A percentile compares a stretch with the other conserved stretches of the same genome.
Evolutionary conservation across 768 basidiomycete genomes (phyloP).

Genomic region (Leccinum rimulosum): DNA sequence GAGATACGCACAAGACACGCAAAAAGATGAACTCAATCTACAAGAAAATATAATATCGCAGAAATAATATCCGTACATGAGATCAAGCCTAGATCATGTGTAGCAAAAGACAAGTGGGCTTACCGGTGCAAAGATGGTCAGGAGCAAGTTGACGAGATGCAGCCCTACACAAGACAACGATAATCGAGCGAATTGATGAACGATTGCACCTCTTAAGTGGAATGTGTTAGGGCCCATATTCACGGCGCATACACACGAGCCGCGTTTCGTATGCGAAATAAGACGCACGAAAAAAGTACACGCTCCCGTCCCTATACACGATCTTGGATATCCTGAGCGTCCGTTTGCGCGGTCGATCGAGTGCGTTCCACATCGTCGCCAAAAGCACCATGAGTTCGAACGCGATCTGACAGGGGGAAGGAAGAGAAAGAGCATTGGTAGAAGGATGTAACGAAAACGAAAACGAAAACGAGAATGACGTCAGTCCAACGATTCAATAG

Average conservation of each 20-base stretch:
- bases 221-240: not conserved
- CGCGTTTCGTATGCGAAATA: not conserved
- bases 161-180: conserved; percentile 10
- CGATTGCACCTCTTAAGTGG: not conserved
- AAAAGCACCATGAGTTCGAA: conserved; percentile 16
- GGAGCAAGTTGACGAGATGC: conserved; percentile 15
- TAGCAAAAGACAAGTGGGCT: too few relatives aligned
- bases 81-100: too few relatives aligned
- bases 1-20: too few relatives aligned
- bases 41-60: too few relatives aligned
- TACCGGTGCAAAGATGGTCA: conserved; percentile 12
- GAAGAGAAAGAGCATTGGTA: not conserved
- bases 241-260: not conserved
- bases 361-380: conserved; percentile 28
- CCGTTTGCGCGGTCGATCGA: conserved; percentile 24
- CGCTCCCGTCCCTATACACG: conserved; percentile 29
- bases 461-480: not conserved
- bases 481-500: not conserved
- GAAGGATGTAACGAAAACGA: not conserved
- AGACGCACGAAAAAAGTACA: conserved; percentile 12
- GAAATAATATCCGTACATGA: too few relatives aligned
- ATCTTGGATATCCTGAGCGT: conserved; percentile 20
- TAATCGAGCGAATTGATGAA: not conserved
- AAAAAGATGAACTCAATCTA: too few relatives aligned
- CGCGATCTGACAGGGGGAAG: too few relatives aligned